Base-by-base conservation (phyloP, 352 stramenopile genomes). In the Pilasporangium apinafurcum region DNA sequence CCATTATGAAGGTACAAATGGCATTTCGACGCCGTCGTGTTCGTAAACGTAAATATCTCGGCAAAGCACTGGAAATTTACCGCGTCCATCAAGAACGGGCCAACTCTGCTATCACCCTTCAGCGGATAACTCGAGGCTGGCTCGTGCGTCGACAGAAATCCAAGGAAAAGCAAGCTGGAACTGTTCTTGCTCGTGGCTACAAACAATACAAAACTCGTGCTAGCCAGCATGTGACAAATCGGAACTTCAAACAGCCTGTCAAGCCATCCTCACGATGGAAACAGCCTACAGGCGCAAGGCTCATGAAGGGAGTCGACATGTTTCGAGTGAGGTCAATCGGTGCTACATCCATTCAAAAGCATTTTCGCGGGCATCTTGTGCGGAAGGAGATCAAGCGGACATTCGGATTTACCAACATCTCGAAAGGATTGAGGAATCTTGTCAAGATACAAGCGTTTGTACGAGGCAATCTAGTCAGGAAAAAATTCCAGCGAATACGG, bases 381-480 rank as follows among this genome's bases (percentile, higher is more conserved):
- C 57, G 52, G 12, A 57, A 56, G 20, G 20, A 45, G 32, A 42
- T 59, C 28, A 60, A 50, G 37, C 28, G 44, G 20, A 36, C 48
- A 16, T 24, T 38, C 8, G 26, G 46, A 2, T 38, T 65, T 25
- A 38, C 37, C 17, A 56, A 65, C 21, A 18, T 62, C 9, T 31
- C 36, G 31, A 58, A 70, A 24, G 51, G 54, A 9, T 27, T 59
- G 5, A 44, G 49, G 10, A 73, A 71, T 32, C 60, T 64, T 13
- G 50, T 81, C 25, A 71, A 74, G 35, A 26, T 83, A 8, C 71
- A 83, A 40, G 70, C 71, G 6, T 68, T 83, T n/a, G 18, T 83
- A 13, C 49, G 71, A 8, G 71, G 62, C 1, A 56, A 47, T 24
- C 56, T 80, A 21, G 59, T 51, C 1, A 43, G 67, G 4, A 77